Base-by-base conservation (phyloP, 768 basidiomycete genomes). In the Infundibulicybe gibba region DNA sequence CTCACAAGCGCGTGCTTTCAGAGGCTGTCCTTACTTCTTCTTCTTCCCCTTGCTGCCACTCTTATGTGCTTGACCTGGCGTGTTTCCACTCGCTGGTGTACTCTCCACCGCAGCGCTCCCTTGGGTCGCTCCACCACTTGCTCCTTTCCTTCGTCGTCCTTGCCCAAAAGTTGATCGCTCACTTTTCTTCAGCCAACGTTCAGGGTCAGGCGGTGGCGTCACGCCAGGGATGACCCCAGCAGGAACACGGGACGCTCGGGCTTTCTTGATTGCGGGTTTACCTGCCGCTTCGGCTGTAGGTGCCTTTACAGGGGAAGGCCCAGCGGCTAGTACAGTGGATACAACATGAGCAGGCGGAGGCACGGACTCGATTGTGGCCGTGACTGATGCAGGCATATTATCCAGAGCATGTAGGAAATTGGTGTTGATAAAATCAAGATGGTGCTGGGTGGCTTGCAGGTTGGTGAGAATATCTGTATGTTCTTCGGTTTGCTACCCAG, bases 171-270 rank as follows among this genome's bases (percentile, higher is more conserved):
- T 78, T 12, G 85, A 76, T 41, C 88, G 72, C 62, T 90, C 87
- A 44, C 80, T 86, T 71, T 90, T 92, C 79, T 92, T 92, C 49
- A 92, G 61, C 90, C 90, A 92, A 51, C 90, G 71, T 62, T 92
- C 90, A 19, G 90, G 88, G 66, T 92, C 90, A 30, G 90, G 90
- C 14, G 81, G 75, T 21, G 89, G 88, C 3, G 89, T 90, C 11
- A 88, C 81, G 15, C 90, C 89, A 14, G 82, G 85, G 19, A 82
- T 64, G 16, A 91, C 84, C n/a, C 85, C 84, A 45, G 77, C 72
- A 12, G 90, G 89, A 14, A 91, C 74, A 59, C 88, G 82, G 51
- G 79, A 77, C 64, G 65, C 77, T 49, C 85, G 76, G 54, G 78
- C 74, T 61, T 78, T 79, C 66, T 71, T 77, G 50, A 59, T 56